Evolutionary conservation across 2,329 filamentous ascomycete genomes (phyloP), one percentile per base, ranked within the genome.

Genomic region (Nemania bipapillata): DNA sequence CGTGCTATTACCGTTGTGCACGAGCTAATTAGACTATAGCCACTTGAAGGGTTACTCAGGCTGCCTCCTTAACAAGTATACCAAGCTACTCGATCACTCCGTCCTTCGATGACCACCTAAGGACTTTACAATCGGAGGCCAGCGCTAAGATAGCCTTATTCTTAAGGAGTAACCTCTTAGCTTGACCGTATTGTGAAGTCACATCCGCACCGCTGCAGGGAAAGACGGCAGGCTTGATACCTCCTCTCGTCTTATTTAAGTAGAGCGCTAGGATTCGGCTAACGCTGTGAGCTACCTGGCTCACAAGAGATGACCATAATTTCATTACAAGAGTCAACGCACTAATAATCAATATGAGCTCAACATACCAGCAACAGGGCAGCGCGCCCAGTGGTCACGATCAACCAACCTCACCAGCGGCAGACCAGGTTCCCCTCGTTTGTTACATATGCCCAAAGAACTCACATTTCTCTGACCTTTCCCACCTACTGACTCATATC

Each of bases 401-500:
- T 22, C 40, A 45, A 17, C 40, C 49, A 6, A 32, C 52, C n/a
- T 24, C 65, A 1, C 20, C 22, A 11, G 52, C 35, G 11, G 12
- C 65, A 66, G 63, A 68, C 50, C 20, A 50, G 17, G 90, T 94
- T 67, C 89, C 91, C 65, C 88, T 97, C 56, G 82, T 89, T 74
- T 98, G 95, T 87, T 90, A 86, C 76, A 90, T 97, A 73, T 98
- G 95, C 79, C 91, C 92, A 40, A 92, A 91, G 73, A 87, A 86
- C 69, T 92, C 93, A 45, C 87, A 82, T 32, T 97, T 97, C 81
- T 97, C 93, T 64, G 95, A 98, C 80, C 85, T 94, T 52, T 97
- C 94, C 37, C 95, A 97, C 80, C 85, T 97, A 42, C 87, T 98
- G 77, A 98, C 95, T 12, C 95, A 98, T 78, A 89, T 97, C 70